Evolutionary conservation across 2,329 filamentous ascomycete genomes (phyloP).

Genomic region (Massarina eburnea): DNA sequence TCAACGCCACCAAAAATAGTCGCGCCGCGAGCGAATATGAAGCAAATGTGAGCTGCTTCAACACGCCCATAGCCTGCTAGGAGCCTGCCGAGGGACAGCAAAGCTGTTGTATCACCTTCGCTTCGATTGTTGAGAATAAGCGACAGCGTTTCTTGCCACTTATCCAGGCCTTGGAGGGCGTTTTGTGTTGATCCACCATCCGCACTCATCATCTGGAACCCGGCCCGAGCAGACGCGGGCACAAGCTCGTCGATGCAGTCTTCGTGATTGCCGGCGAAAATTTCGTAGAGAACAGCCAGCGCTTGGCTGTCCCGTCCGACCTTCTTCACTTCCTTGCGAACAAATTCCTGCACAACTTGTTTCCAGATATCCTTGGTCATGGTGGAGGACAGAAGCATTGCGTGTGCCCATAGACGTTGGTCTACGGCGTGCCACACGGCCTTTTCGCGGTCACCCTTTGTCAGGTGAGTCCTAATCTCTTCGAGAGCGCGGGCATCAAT

Average conservation of each 20-base stretch:
- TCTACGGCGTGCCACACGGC: conserved; percentile 94
- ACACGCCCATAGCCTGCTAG: conserved; percentile 82
- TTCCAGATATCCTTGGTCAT: conserved; percentile 77
- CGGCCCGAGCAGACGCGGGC: conserved; percentile 85
- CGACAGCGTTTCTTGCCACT: conserved; percentile 88
- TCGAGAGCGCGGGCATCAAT: conserved; percentile 71
- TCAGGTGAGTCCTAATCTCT: conserved; percentile 70
- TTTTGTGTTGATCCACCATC: conserved; percentile 67
- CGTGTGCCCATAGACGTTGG: conserved; percentile 93
- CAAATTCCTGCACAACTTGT: conserved; percentile 91
- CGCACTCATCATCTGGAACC: conserved; percentile 82
- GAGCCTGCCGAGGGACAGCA: conserved; percentile 79
- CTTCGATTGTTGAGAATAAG: conserved; percentile 88
- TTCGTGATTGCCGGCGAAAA: conserved; percentile 90
- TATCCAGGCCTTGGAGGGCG: conserved; percentile 80
- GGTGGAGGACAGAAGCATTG: conserved; percentile 85
- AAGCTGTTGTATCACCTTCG: conserved; percentile 71
- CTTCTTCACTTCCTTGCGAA: conserved; percentile 89
- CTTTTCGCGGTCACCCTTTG: conserved; percentile 82
- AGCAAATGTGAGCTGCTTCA: conserved; percentile 93
- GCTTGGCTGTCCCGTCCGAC: conserved; percentile 79
- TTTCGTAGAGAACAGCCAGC: conserved; percentile 86
- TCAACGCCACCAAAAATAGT: conserved; percentile 80
- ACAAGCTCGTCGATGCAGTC: conserved; percentile 96
- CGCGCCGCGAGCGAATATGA: conserved; percentile 74